Evolutionary conservation across 106 monocot species (phyloP).

Genomic region (Cymbidium sinense): DNA sequence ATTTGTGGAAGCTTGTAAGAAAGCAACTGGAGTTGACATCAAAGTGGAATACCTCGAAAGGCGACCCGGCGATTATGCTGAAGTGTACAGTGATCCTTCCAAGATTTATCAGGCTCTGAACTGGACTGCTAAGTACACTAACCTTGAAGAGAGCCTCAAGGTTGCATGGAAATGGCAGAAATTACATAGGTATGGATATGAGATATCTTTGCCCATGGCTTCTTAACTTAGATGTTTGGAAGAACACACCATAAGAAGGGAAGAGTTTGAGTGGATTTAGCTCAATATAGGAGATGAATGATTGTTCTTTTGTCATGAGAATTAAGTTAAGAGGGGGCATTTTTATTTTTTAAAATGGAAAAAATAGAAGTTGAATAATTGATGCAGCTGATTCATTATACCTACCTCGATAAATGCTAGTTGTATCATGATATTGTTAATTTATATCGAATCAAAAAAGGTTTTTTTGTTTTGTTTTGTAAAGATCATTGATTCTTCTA

Average conservation of each 20-base stretch:
- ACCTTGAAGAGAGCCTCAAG: conserved; percentile 13
- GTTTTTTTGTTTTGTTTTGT: too few species aligned
- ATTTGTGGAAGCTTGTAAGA: conserved; percentile 24
- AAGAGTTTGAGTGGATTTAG: too few species aligned
- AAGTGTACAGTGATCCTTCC: conserved; percentile 19
- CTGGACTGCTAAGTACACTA: conserved; percentile 12
- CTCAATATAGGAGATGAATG: neutral
- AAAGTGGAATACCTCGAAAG: conserved; percentile 15
- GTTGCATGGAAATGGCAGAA: conserved; percentile 23
- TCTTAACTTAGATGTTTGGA: neutral
- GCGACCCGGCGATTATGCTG: conserved; percentile 20
- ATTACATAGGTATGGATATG: conserved; percentile 13
- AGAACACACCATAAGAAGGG: too few species aligned
- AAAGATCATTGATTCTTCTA: too few species aligned
- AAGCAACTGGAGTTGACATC: conserved; percentile 15
- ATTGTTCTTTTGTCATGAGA: neutral
- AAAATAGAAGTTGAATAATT: conserved; percentile 3
- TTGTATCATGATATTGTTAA: too few species aligned
- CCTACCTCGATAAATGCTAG: too few species aligned
- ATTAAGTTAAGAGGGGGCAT: neutral
- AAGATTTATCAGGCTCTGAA: conserved; percentile 14
- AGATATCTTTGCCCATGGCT: neutral
- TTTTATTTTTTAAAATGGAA: neutral
- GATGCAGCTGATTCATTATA: neutral
- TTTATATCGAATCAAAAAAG: too few species aligned